phyloP scores from a whole-genome alignment of 306 rosid genomes.

The Fagus sylvatica region DNA sequence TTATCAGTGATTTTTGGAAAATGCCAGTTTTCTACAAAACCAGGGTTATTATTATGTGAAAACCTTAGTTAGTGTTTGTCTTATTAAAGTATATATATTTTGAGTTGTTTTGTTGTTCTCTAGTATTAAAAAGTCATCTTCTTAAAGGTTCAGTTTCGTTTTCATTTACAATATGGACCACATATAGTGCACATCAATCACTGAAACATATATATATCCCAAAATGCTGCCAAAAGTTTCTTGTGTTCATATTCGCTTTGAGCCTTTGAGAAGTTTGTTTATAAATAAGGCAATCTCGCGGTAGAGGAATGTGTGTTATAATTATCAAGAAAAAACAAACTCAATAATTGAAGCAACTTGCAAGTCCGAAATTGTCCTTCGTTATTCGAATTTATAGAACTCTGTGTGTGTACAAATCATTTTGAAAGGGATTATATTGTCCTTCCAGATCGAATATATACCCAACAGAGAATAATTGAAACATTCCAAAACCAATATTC shows the following conservation, averaged over 20 bases:
- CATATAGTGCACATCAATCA: not conserved
- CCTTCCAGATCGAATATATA: not conserved
- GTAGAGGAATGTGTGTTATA: not conserved
- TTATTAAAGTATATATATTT: conserved; percentile 21
- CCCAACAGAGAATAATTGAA: not conserved
- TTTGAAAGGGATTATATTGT: conserved; percentile 2
- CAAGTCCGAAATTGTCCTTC: not conserved
- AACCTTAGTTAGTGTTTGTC: conserved; percentile 25
- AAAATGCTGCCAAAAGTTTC: not conserved
- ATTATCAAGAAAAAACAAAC: no score
- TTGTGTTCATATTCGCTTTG: not conserved
- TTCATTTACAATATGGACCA: not conserved
- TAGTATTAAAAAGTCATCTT: conserved; percentile 18
- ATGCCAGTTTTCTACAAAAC: conserved; percentile 37
- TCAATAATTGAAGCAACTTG: no score
- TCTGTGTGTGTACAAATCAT: not conserved
- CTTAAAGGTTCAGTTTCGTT: conserved; percentile 10
- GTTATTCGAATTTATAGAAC: not conserved
- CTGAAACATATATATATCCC: not conserved
- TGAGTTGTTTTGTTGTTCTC: conserved; percentile 3
- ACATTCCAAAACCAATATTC: conserved; percentile 17
- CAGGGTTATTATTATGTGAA: conserved; percentile 13
- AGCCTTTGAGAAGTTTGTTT: not conserved
- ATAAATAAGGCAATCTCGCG: not conserved
- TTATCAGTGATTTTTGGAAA: conserved; percentile 32